Base-by-base conservation (phyloP, 2,329 filamentous ascomycete species). In the Hypoxylon sp. region DNA sequence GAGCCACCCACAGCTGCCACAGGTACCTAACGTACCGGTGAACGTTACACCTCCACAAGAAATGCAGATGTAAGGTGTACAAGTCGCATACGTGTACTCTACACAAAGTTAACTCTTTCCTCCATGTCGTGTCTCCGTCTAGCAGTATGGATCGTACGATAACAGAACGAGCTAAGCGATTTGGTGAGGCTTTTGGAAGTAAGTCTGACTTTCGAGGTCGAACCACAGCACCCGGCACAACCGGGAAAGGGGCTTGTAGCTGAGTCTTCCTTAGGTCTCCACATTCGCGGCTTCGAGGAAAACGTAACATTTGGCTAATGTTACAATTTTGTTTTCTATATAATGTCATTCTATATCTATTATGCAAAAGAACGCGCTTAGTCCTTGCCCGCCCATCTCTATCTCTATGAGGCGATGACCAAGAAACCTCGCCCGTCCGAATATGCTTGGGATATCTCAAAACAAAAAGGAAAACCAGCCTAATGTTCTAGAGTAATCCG, bases 381-480 rank as follows among this genome's bases (percentile, higher is more conserved):
- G 51, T 37, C 35, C 50, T 67, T 46, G 57, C 25, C 33, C 59
- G 44, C 58, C 66, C 50, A 30, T 33, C 35, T 60, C 56, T 64
- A 53, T 42, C 20, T 20, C 53, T 56, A 46, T 63, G 35, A 46
- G 61, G 60, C 64, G 58, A 33, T 33, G 53, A 66, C 66, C 60
- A 54, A 68, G 58, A 20, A 62, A 40, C 62, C 65, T 44, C 20
- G 44, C 60, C 61, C 59, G 51, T 66, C 67, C 66, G 66, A 51
- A 48, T 42, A 70, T 68, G 66, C 61, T 58, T 61, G 57, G 69
- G 69, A 69, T 71, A 72, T 72, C 67, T 69, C 31, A 57, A 48
- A 64, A 67, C 65, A 57, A 72, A 66, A 71, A 72, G 61, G 66
- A 67, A 72, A 70, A 68, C 69, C 69, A 72, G 69, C 69, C 67